Evolutionary conservation across 2,329 filamentous ascomycete genomes (phyloP), one percentile per base, ranked within the genome.

Genomic region (Penicillium sp.): DNA sequence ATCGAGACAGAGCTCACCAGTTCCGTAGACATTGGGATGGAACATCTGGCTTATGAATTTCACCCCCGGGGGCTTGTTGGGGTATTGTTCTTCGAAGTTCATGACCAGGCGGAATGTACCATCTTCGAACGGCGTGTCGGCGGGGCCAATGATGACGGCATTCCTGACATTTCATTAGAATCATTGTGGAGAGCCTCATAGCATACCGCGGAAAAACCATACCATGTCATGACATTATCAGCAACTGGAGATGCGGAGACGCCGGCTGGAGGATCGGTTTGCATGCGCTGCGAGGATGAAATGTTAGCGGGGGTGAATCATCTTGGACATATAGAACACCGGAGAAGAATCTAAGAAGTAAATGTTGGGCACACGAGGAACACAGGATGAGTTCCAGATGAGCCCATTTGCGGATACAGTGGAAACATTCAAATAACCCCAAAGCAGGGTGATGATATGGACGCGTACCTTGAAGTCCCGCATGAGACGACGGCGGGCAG

Each of bases 21-120:
- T 97, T 52, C 90, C 92, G 74, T 99, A 99, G 56, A 99, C 94
- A 72, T 99, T 99, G 19, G 94, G 94, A 70, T 99, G 94, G 76
- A 99, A 99, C 94, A 99, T 99, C 75, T 94, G 87, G 76, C 91
- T 96, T 74, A 99, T 96, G 75, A 99, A 99, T 73, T 97, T 97
- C 78, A 97, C 94, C 34, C 92, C 90, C 0, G 94, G 94, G 5
- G 94, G 94, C 75, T 97, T 97, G 79, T 97, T 99, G 31, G 94
- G 94, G 70, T 99, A 99, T 71, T 96, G 92, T 76, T 99, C 94
- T 73, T 97, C 94, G 68, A 99, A 99, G 72, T 97, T 92, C 93
- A 99, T 97, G 50, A 97, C 92, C 11, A 99, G 87, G 65, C 93
- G 84, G 75, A 99, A 99, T 23, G 94, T 99, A 61, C 94, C 94